Percentiles rank a stretch among this genome's conserved stretches.
Conservation (phyloP, 2,329 filamentous ascomycete species). For the Pseudocercospora fijiensis region DNA sequence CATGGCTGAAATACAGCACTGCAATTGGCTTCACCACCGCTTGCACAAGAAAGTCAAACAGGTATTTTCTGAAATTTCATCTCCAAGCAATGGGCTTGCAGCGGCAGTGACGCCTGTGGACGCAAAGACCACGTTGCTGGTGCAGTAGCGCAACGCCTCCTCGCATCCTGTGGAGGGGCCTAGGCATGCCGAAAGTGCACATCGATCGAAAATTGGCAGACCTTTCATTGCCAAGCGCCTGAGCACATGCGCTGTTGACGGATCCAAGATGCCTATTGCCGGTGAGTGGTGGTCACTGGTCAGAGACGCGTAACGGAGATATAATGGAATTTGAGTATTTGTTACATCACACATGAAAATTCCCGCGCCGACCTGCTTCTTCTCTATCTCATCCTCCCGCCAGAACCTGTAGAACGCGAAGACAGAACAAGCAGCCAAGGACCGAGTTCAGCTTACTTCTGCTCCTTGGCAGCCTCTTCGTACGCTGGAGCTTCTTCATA, state of each 20-base stretch:
- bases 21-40: background rate
- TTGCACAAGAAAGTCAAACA: background rate
- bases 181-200: background rate
- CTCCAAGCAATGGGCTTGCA: background rate
- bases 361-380: background rate
- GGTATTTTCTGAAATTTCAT: background rate
- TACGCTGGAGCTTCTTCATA: conserved; percentile 41
- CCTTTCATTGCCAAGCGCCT: background rate
- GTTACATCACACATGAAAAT: conserved; percentile 6
- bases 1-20: background rate
- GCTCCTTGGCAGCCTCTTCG: conserved; percentile 24
- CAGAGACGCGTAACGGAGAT: background rate
- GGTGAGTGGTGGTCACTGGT: background rate
- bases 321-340: background rate
- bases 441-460: conserved; percentile 15
- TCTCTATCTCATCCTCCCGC: background rate
- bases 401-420: background rate
- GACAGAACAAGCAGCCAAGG: background rate
- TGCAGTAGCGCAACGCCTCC: background rate
- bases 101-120: conserved; percentile 3
- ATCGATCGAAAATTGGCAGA: conserved; percentile 3
- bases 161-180: background rate
- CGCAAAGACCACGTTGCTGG: background rate
- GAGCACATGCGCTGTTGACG: background rate
- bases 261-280: background rate